Base-by-base conservation (phyloP, 805 yeast genomes). In the Cyberlindnera suaveolens region DNA sequence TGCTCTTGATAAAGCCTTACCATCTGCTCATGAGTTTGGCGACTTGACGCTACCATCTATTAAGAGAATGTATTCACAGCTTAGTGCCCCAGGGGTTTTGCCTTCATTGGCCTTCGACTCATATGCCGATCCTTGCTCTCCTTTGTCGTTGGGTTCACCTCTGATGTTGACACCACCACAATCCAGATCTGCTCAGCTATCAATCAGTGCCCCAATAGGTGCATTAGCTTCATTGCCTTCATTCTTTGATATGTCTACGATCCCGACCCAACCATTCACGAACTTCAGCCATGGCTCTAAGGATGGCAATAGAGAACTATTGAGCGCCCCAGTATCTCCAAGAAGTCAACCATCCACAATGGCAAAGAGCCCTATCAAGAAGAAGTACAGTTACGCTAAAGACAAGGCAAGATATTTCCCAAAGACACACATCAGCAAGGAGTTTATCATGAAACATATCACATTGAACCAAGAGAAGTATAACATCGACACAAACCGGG, bases 401-500 rank as follows among this genome's bases (percentile, higher is more conserved):
- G 27, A 23, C 27, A 27, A 31, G 11, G 48, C 50, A 1, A 18
- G 38, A 41, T 48, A 43, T 30, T 48, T 50, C 36, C 31, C 39
- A 5, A 31, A 19, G 14, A 39, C 41, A 13, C 33, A 20, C 9
- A 31, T 48, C 8, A 43, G 44, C 16, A 39, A 50, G 13, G 35
- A 42, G 2, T 53, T 53, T 41, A 34, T 53, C 19, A 20, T 41
- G 4, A 49, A 44, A n/a, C 52, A 50, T 30, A 29, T 50, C 2
- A 18, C 45, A 9, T 38, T 45, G 15, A 53, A 52, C 20, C 15
- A 13, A 23, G 37, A 36, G 6, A 31, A n/a, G 11, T 17, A 26
- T 13, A 32, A 30, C 16, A 18, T 50, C 2, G 48, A 51, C 18
- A 7, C 8, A 13, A 11, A 11, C 3, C 23, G 39, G 29, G 16